These are phyloP conservation scores for Termitomyces sp. DNA, from an alignment of 768 basidiomycete genomes.

Conservation along the genomic window DNA sequence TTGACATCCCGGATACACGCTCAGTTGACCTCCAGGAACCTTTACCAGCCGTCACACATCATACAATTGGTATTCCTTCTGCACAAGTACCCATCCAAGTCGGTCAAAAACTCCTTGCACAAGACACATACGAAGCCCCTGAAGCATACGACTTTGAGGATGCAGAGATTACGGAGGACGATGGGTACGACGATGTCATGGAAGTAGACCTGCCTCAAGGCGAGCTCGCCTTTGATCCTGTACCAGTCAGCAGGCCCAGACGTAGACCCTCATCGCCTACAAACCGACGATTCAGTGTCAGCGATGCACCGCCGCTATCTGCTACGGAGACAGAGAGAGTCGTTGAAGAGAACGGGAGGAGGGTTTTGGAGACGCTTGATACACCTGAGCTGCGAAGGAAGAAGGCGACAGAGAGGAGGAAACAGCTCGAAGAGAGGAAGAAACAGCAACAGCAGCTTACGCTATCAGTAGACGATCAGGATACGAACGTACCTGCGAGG, in stretches of 20 bases:
- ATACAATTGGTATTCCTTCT: neutral
- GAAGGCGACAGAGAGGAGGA: conserved; percentile 40
- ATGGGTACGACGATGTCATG: neutral
- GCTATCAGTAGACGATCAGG: neutral
- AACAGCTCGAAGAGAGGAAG: conserved; percentile 27
- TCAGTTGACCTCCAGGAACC: neutral
- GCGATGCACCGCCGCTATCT: conserved; percentile 5
- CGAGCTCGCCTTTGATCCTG: neutral
- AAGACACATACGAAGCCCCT: neutral
- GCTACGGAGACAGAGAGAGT: conserved; percentile 10
- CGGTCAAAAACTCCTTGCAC: neutral
- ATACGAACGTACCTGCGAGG: neutral
- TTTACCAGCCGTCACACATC: neutral
- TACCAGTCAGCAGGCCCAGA: neutral
- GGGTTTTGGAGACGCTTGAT: conserved; percentile 68
- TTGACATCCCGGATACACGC: neutral
- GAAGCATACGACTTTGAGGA: neutral
- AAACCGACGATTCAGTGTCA: neutral
- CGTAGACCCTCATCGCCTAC: neutral
- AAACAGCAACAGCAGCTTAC: conserved; percentile 10
- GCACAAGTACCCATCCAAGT: neutral
- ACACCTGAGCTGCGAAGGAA: conserved; percentile 62
- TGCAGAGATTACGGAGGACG: neutral
- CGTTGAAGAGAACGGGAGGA: conserved; percentile 35
- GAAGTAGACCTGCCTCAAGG: neutral